Evolutionary conservation across 345 rosid species (phyloP).

Genomic region (Gossypium raimondii): DNA sequence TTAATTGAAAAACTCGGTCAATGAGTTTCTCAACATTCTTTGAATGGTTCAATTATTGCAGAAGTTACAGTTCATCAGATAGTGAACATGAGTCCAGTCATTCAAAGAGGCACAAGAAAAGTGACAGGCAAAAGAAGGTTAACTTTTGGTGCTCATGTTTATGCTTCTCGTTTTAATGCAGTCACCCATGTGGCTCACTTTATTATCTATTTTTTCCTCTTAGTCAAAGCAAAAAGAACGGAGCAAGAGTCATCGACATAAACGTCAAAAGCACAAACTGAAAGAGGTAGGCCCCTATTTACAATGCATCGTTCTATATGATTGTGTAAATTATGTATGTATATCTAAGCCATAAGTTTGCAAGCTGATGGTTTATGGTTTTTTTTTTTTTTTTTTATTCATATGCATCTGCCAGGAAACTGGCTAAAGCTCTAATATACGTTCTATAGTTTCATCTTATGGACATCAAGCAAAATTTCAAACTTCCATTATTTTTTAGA

Average conservation of each 20-base stretch:
- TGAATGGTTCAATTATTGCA: conserved; percentile 21
- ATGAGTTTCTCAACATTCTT: conserved; percentile 10
- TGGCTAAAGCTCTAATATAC: background rate
- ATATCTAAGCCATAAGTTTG: background rate
- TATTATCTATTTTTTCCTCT: conserved; percentile 10
- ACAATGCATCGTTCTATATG: background rate
- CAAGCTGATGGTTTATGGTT: background rate
- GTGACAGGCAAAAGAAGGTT: conserved; percentile 78
- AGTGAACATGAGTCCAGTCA: conserved; percentile 55
- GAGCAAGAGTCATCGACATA: conserved; percentile 65
- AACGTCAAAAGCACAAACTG: conserved; percentile 63
- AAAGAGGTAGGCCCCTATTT: conserved; percentile 59
- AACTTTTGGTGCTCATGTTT: background rate
- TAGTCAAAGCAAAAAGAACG: conserved; percentile 71
- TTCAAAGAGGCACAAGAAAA: conserved; percentile 68
- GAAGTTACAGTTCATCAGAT: conserved; percentile 48
- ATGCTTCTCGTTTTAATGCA: background rate
- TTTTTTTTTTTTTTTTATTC: background rate
- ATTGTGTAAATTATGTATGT: background rate
- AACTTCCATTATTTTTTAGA: conserved; percentile 7
- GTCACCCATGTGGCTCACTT: conserved; percentile 1
- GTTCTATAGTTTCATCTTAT: background rate
- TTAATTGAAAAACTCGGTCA: background rate
- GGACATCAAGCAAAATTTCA: background rate
- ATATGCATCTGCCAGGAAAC: background rate